Evolutionary conservation across 176 grass and related monocot genomes (phyloP), one percentile per base, ranked within the genome.

Genomic region (Tuctoria greenei): DNA sequence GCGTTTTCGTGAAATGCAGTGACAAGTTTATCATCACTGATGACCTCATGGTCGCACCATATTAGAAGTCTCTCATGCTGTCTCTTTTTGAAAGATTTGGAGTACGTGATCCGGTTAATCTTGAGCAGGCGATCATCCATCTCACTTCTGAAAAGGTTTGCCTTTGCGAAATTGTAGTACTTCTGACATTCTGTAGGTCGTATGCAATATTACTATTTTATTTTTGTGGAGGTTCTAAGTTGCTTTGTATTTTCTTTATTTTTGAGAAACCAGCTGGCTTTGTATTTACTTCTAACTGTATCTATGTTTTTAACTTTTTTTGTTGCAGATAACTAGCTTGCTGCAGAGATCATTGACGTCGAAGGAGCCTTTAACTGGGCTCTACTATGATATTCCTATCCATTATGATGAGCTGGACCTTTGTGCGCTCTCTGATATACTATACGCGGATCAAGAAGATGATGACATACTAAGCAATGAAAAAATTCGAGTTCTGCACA

Each of bases 261-360:
- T n/a, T n/a, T n/a, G n/a, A n/a, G n/a, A n/a, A n/a, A n/a, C n/a
- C n/a, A n/a, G n/a, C n/a, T n/a, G n/a, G n/a, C n/a, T n/a, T n/a
- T n/a, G n/a, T n/a, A n/a, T n/a, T n/a, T n/a, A n/a, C n/a, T n/a
- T n/a, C n/a, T n/a, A n/a, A n/a, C n/a, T n/a, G n/a, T n/a, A n/a
- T n/a, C 40, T 42, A 8, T 42, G 4, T 10, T 42, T 10, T 43
- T 47, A 47, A 31, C 14, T 16, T 16, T 47, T 47, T 59, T 26
- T 66, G 2, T 20, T 57, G 6, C 37, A 56, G 76, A 78, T 67
- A 17, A 67, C 8, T 40, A 6, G 15, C 16, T 57, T 79, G 49
- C 76, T 79, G 1, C 67, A 79, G 50, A 67, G 63, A 35, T 82
- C 71, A 58, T 8, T 82, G 54, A 38, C 62, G 12, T 67, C 76